Conservation (phyloP, 2,329 filamentous ascomycete species). For the Beauveria bassiana region DNA sequence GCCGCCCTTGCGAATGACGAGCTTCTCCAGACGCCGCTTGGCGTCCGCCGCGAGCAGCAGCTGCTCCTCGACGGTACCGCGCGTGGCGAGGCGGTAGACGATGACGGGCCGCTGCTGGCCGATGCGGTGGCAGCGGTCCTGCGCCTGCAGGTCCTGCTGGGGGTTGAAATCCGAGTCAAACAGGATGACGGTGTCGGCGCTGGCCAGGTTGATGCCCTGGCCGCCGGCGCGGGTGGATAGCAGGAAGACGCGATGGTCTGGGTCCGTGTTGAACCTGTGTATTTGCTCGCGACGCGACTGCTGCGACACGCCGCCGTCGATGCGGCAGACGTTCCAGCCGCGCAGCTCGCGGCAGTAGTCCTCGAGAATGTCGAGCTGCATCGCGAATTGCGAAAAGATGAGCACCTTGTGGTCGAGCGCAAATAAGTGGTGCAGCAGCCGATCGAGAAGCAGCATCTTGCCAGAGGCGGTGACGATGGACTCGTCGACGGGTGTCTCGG, state of each 20-base stretch:
- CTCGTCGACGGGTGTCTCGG: slow-evolving; percentile 60
- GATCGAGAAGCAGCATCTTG: slow-evolving; percentile 92
- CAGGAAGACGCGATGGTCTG: slow-evolving; percentile 67
- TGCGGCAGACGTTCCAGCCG: slow-evolving; percentile 75
- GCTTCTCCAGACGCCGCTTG: slow-evolving; percentile 84
- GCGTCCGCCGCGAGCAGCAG: slow-evolving; percentile 81
- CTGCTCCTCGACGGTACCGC: slow-evolving; percentile 84
- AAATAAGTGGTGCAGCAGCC: slow-evolving; percentile 71
- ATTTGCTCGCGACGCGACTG: slow-evolving; percentile 63
- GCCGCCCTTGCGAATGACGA: slow-evolving; percentile 90
- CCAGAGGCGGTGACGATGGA: slow-evolving; percentile 79
- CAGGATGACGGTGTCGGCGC: slow-evolving; percentile 85
- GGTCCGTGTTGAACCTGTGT: slow-evolving; percentile 60
- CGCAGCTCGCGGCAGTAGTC: slow-evolving; percentile 75
- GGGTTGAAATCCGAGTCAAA: slow-evolving; percentile 92
- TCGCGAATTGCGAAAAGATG: slow-evolving; percentile 96
- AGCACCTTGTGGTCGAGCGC: slow-evolving; percentile 76
- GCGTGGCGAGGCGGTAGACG: slow-evolving; percentile 87
- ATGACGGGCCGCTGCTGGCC: slow-evolving; percentile 89
- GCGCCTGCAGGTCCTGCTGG: slow-evolving; percentile 92
- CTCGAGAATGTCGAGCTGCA: slow-evolving; percentile 82
- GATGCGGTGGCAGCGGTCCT: slow-evolving; percentile 91
- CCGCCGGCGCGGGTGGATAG: slow-evolving; percentile 87
- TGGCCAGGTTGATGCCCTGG: slow-evolving; percentile 88
- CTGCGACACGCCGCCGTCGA: slow-evolving; percentile 82